These are phyloP conservation scores for Phytophthora fragariae DNA, from an alignment of 352 stramenopile genomes.

Conservation along the genomic window DNA sequence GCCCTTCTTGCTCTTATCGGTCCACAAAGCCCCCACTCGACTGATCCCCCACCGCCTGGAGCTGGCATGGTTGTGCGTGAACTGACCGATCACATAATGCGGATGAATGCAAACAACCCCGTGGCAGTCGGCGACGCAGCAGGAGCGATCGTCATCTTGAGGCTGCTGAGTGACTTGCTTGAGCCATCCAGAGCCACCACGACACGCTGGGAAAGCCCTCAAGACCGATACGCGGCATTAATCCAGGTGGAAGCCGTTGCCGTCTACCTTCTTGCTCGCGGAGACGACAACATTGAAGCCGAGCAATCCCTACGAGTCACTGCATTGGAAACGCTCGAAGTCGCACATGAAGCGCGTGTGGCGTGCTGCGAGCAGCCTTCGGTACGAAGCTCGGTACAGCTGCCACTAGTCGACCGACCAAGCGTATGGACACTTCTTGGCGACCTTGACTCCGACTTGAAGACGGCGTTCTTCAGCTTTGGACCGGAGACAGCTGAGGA, in stretches of 20 bases:
- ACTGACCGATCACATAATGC: slow-evolving; percentile 71
- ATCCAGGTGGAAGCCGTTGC: slow-evolving; percentile 68
- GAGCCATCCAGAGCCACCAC: slow-evolving; percentile 18
- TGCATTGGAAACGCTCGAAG: slow-evolving; percentile 43
- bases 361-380: slow-evolving; percentile 10
- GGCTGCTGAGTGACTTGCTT: slow-evolving; percentile 52
- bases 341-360: slow-evolving; percentile 30
- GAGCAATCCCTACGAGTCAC: slow-evolving; percentile 38
- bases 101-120: slow-evolving; percentile 46
- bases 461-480: slow-evolving; percentile 44
- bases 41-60: slow-evolving; percentile 22
- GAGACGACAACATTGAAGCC: slow-evolving; percentile 45
- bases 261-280: slow-evolving; percentile 62
- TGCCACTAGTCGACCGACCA: slow-evolving; percentile 22
- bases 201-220: slow-evolving; percentile 47
- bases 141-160: slow-evolving; percentile 36
- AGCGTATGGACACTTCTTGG: slow-evolving; percentile 39
- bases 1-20: slow-evolving; percentile 47
- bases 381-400: slow-evolving; percentile 12
- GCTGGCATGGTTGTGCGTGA: slow-evolving; percentile 53
- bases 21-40: slow-evolving; percentile 9
- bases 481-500: neutral
- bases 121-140: slow-evolving; percentile 24
- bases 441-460: slow-evolving; percentile 39
- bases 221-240: slow-evolving; percentile 53